Percentiles rank a stretch among this genome's conserved stretches.
phyloP scores from a whole-genome alignment of 148 eudicot genomes.

The Hydrangea macrophylla region DNA sequence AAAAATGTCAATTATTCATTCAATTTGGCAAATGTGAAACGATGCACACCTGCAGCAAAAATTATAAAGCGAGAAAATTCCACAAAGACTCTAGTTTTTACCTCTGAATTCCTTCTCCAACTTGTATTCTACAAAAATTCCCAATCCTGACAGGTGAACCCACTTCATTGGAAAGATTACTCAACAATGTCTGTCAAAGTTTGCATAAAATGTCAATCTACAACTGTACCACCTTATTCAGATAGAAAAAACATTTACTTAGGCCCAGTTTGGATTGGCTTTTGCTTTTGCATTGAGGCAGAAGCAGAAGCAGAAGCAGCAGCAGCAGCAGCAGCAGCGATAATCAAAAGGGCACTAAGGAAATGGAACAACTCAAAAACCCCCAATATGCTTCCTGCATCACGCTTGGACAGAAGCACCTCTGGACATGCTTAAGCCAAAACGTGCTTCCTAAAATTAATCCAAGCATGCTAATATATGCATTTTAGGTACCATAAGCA shows the following conservation, averaged over 20 bases:
- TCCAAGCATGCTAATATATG: no score
- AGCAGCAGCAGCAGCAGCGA: no score
- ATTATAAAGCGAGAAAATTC: neutral
- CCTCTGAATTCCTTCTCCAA: constrained; percentile 91
- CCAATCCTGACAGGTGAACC: constrained; percentile 75
- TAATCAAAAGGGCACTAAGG: no score
- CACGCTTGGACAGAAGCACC: no score
- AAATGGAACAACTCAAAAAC: no score
- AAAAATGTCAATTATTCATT: neutral
- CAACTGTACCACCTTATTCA: neutral
- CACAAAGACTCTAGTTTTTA: constrained; percentile 17
- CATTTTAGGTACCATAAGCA: no score
- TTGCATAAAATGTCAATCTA: constrained; percentile 5
- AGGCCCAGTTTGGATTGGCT: no score
- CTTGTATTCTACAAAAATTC: constrained; percentile 75
- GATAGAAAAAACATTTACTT: neutral
- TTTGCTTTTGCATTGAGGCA: no score
- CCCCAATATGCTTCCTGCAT: no score
- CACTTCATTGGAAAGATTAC: constrained; percentile 72
- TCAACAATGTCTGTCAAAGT: constrained; percentile 60
- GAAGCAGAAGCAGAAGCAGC: no score
- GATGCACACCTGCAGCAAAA: neutral
- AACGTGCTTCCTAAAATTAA: no score
- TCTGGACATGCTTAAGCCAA: no score
- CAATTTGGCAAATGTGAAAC: neutral